A percentile compares a stretch with the other conserved stretches of the same genome.
These are phyloP conservation scores for Puccinia hordei DNA, from an alignment of 1,284 basidiomycete species.

Conservation along the genomic window DNA sequence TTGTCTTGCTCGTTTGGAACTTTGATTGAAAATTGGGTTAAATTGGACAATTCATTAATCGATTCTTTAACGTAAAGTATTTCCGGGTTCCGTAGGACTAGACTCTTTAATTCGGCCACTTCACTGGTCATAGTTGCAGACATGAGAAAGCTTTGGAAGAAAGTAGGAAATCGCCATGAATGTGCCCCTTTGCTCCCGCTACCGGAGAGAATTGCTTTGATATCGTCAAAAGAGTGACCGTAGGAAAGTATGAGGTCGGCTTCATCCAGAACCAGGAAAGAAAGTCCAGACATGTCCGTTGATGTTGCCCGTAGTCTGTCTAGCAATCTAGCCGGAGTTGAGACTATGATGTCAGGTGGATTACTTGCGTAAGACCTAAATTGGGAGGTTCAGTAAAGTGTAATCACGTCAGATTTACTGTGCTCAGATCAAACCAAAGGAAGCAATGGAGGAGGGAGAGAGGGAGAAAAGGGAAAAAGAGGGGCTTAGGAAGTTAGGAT, in stretches of 20 bases:
- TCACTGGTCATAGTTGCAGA: constrained; percentile 97
- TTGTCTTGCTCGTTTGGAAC: constrained; percentile 87
- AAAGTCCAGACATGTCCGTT: constrained; percentile 63
- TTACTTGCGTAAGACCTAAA: constrained; percentile 65
- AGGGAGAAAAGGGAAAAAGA: constrained; percentile 64
- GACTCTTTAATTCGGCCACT: constrained; percentile 83
- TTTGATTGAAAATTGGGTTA: constrained; percentile 85
- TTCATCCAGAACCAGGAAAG: constrained; percentile 93
- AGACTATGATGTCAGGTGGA: constrained; percentile 81
- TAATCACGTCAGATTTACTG: no score
- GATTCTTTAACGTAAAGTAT: constrained; percentile 79
- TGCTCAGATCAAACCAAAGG: no score
- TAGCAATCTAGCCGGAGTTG: constrained; percentile 84
- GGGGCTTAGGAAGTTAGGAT: constrained; percentile 66
- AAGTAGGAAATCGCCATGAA: constrained; percentile 68
- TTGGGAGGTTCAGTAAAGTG: no score
- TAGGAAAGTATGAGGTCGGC: constrained; percentile 97
- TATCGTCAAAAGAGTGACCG: constrained; percentile 84
- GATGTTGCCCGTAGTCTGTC: constrained; percentile 76
- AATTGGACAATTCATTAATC: constrained; percentile 73
- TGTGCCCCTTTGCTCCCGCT: constrained; percentile 61
- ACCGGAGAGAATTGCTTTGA: constrained; percentile 78
- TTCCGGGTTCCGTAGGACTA: constrained; percentile 83
- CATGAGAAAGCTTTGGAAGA: constrained; percentile 95
- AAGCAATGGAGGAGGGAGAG: not conserved